These are phyloP conservation scores for Afroboletus lepidellus DNA, from an alignment of 1,284 basidiomycete genomes.

Conservation along the genomic window DNA sequence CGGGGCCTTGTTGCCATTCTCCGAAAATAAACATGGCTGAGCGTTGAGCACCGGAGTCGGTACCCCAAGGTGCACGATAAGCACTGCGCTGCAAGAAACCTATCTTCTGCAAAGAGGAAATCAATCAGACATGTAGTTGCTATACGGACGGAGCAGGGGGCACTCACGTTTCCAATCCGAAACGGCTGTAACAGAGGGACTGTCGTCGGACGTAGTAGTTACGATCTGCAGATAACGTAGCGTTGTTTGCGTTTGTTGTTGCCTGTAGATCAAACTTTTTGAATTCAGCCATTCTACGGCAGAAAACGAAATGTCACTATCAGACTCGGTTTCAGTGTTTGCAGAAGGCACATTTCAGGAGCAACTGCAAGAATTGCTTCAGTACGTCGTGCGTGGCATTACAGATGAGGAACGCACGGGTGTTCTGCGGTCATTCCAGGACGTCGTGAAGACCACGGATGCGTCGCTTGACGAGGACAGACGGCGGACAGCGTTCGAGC, in stretches of 20 bases:
- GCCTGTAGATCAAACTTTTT: not conserved
- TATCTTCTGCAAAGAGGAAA: not conserved
- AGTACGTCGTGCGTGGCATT: conserved; percentile 68
- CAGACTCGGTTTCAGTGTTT: conserved; percentile 81
- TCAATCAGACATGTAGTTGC: not conserved
- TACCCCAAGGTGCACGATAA: not conserved
- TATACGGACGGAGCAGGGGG: not conserved
- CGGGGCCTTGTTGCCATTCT: not conserved
- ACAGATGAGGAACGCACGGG: conserved; percentile 67
- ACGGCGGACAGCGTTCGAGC: conserved; percentile 52
- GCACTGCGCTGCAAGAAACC: not conserved
- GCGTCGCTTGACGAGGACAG: conserved; percentile 46
- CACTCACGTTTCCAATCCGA: not conserved
- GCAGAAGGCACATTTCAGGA: conserved; percentile 87
- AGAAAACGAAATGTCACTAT: conserved; percentile 19
- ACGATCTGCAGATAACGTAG: not conserved
- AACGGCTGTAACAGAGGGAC: not conserved
- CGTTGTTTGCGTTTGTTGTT: not conserved
- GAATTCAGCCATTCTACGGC: not conserved
- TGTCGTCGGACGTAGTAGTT: not conserved
- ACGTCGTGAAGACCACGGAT: conserved; percentile 50
- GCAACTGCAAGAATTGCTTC: conserved; percentile 77
- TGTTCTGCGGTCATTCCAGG: conserved; percentile 67
- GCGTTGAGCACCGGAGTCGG: not conserved
- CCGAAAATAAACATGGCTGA: not conserved